Conservation (phyloP, 208 protist species). For the Angomonas desouzai region DNA sequence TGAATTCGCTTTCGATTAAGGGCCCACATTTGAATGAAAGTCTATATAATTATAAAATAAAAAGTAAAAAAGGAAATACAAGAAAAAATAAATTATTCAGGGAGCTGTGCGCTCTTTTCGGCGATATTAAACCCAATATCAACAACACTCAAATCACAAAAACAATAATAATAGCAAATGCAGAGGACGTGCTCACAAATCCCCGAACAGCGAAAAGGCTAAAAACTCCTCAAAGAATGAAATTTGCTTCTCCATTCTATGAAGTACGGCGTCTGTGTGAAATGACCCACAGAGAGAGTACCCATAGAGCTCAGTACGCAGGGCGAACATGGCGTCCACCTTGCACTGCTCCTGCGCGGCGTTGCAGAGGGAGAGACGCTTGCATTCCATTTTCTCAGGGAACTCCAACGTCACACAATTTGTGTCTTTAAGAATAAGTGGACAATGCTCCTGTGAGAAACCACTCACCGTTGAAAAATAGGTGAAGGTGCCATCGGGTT, state of each 20-base stretch:
- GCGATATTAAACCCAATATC: too few relatives aligned
- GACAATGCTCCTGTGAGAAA: slow-evolving; percentile 10
- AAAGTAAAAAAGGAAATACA: too few relatives aligned
- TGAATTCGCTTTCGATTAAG: background rate
- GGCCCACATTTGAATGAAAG: background rate
- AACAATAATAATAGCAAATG: too few relatives aligned
- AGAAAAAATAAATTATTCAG: too few relatives aligned
- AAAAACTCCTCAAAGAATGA: background rate
- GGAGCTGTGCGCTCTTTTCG: too few relatives aligned
- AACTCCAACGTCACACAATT: background rate
- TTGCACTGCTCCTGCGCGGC: slow-evolving; percentile 3
- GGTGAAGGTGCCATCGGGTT: background rate
- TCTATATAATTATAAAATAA: too few relatives aligned
- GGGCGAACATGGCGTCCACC: slow-evolving; percentile 6
- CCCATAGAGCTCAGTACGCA: background rate
- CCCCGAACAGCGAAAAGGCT: slow-evolving; percentile 1
- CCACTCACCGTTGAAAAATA: slow-evolving; percentile 15
- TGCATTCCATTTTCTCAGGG: slow-evolving; percentile 1
- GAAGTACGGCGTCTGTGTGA: background rate
- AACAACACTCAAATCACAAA: too few relatives aligned
- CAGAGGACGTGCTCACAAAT: background rate
- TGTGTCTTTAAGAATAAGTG: background rate
- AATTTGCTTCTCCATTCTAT: background rate
- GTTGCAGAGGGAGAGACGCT: background rate
- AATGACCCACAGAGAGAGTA: background rate